Evolutionary conservation across 805 yeast genomes (phyloP).

Genomic region (Saccharomycopsis vini): DNA sequence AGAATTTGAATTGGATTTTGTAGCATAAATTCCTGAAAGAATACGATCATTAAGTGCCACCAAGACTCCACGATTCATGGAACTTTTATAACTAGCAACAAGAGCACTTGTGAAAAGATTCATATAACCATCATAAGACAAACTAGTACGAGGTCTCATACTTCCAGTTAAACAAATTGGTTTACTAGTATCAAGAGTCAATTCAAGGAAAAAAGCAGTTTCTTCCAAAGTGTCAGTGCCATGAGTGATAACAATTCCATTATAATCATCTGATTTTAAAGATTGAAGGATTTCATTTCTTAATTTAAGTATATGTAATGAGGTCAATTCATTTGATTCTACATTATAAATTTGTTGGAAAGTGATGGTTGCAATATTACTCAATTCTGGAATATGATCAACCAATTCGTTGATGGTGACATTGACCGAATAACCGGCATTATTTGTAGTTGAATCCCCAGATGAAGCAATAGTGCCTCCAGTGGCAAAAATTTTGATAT

Average conservation of each 20-base stretch:
- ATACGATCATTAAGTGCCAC: conserved; percentile 62
- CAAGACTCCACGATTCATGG: conserved; percentile 50
- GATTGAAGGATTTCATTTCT: conserved; percentile 13
- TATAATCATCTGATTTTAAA: conserved; percentile 22
- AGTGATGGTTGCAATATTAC: conserved; percentile 13
- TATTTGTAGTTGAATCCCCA: conserved; percentile 13
- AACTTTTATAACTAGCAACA: conserved; percentile 44
- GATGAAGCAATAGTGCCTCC: conserved; percentile 19
- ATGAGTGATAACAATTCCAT: conserved; percentile 42
- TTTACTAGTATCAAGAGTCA: conserved; percentile 32
- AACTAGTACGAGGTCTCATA: conserved; percentile 65
- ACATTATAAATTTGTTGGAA: conserved; percentile 18
- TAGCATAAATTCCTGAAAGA: conserved; percentile 61
- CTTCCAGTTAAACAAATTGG: conserved; percentile 66
- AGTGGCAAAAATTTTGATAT: conserved; percentile 18
- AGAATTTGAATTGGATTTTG: conserved; percentile 62
- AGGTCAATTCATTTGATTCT: conserved; percentile 18
- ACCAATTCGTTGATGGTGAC: conserved; percentile 17
- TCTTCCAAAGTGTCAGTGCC: conserved; percentile 44
- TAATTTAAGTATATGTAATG: conserved; percentile 13
- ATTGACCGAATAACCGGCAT: conserved; percentile 18
- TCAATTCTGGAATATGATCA: conserved; percentile 16
- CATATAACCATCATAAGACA: conserved; percentile 68
- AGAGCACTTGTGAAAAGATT: conserved; percentile 62
- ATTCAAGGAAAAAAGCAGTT: conserved; percentile 41